Conservation (phyloP, 2,329 filamentous ascomycete genomes). For the Penicillium digitatum region DNA sequence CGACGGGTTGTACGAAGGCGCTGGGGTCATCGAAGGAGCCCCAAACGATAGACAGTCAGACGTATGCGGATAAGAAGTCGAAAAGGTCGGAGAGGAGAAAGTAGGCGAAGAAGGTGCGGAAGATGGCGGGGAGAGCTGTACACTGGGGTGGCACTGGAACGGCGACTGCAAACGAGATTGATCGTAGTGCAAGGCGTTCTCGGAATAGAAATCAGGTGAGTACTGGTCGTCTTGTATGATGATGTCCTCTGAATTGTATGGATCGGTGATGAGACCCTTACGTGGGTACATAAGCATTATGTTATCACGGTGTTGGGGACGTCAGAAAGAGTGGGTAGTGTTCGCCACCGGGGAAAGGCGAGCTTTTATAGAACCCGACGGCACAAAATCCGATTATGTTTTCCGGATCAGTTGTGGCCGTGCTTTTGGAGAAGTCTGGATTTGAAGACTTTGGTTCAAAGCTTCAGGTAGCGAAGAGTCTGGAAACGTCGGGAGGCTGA, state of each 20-base stretch:
- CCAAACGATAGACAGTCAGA: constrained; percentile 32
- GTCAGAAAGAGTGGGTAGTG: constrained; percentile 24
- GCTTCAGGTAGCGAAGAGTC: constrained; percentile 24
- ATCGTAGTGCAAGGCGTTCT: constrained; percentile 27
- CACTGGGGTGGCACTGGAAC: constrained; percentile 35
- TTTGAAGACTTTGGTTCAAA: constrained; percentile 6
- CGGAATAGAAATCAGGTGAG: constrained; percentile 30
- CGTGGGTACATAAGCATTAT: constrained; percentile 43
- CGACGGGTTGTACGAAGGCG: constrained; percentile 38
- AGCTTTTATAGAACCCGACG: constrained; percentile 29
- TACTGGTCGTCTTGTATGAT: constrained; percentile 41
- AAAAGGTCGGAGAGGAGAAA: constrained; percentile 32
- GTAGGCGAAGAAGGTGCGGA: constrained; percentile 35
- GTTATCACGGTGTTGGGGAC: constrained; percentile 27
- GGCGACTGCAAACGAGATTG: constrained; percentile 32
- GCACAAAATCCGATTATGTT: constrained; percentile 27
- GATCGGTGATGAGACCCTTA: constrained; percentile 43
- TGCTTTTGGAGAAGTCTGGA: constrained; percentile 9
- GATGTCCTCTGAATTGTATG: constrained; percentile 32
- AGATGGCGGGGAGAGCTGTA: constrained; percentile 34
- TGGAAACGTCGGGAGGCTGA: constrained; percentile 30
- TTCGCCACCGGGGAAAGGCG: constrained; percentile 31
- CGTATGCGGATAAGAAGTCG: constrained; percentile 25
- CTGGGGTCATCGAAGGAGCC: constrained; percentile 41
- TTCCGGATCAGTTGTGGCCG: constrained; percentile 21